Conservation (phyloP, 1,139 yeast genomes). For the Tardiomyces depauwii region DNA sequence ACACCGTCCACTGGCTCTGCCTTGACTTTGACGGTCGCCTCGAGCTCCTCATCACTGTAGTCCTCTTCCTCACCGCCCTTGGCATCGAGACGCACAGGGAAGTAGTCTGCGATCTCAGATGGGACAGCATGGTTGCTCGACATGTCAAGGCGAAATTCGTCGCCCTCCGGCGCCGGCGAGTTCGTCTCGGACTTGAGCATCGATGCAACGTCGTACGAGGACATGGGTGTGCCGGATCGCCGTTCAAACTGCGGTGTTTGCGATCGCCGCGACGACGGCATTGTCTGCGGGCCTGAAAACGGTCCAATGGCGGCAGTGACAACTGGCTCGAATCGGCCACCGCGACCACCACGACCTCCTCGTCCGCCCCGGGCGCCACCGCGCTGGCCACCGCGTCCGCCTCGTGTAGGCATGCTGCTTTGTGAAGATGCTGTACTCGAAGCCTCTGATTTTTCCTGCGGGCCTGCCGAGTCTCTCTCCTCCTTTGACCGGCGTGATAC, state of each 20-base stretch:
- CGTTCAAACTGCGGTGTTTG: constrained; percentile 5
- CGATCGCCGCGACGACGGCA: neutral
- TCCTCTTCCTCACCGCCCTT: constrained; percentile 12
- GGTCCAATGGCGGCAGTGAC: constrained; percentile 24
- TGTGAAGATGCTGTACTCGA: neutral
- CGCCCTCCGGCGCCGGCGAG: constrained; percentile 7
- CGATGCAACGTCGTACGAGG: constrained; percentile 2
- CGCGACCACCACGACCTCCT: constrained; percentile 15
- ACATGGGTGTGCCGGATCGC: neutral
- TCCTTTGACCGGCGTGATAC: neutral
- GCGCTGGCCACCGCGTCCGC: neutral
- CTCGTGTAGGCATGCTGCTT: neutral
- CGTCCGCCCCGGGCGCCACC: constrained; percentile 5
- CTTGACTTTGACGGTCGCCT: constrained; percentile 13
- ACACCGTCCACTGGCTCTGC: constrained; percentile 10
- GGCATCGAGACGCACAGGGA: constrained; percentile 20
- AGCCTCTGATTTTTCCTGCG: neutral
- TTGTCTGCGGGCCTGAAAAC: constrained; percentile 17
- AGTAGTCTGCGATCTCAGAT: constrained; percentile 16
- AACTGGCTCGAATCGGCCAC: constrained; percentile 23
- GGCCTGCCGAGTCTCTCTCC: neutral
- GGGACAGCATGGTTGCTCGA: constrained; percentile 12
- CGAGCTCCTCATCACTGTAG: constrained; percentile 32
- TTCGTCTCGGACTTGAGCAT: constrained; percentile 15
- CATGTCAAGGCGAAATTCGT: constrained; percentile 16